A percentile compares a stretch with the other conserved stretches of the same genome.
Conservation (phyloP, 2,329 filamentous ascomycete species). For the Leptographium galeiforme region DNA sequence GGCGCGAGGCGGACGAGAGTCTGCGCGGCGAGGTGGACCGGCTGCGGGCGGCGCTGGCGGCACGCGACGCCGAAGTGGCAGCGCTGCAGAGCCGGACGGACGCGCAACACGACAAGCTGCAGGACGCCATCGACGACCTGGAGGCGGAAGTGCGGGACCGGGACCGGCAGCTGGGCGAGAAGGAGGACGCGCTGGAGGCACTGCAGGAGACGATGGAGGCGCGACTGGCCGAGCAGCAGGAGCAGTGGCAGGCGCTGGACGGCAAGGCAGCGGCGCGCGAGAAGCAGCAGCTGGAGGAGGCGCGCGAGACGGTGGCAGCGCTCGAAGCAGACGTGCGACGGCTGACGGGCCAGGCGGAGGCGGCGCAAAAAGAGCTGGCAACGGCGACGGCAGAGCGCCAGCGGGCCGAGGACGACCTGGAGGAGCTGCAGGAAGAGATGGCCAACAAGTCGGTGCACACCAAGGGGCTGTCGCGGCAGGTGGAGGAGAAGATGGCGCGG, state of each 20-base stretch:
- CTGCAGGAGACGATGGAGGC: conserved; percentile 42
- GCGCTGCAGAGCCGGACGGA: conserved; percentile 47
- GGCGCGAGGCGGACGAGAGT: conserved; percentile 58
- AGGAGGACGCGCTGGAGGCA: conserved; percentile 51
- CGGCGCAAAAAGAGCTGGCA: conserved; percentile 39
- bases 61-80: conserved; percentile 47
- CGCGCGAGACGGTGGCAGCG: conserved; percentile 44
- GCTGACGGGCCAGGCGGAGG: conserved; percentile 39
- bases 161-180: conserved; percentile 57
- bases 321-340: conserved; percentile 41
- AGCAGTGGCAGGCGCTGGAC: conserved; percentile 40
- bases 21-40: conserved; percentile 48
- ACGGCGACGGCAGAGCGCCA: conserved; percentile 41
- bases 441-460: conserved; percentile 66
- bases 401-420: conserved; percentile 43
- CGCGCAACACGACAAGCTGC: conserved; percentile 48
- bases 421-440: conserved; percentile 63
- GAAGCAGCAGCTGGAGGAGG: conserved; percentile 41
- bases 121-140: conserved; percentile 61
- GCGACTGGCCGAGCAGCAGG: conserved; percentile 41
- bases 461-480: conserved; percentile 60
- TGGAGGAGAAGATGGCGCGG: conserved; percentile 55
- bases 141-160: conserved; percentile 66
- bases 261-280: conserved; percentile 37
- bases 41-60: conserved; percentile 41